A percentile compares a stretch with the other conserved stretches of the same genome.
These are phyloP conservation scores for Trichoderma oligosporum DNA, from an alignment of 2,329 filamentous ascomycete species.

Conservation along the genomic window DNA sequence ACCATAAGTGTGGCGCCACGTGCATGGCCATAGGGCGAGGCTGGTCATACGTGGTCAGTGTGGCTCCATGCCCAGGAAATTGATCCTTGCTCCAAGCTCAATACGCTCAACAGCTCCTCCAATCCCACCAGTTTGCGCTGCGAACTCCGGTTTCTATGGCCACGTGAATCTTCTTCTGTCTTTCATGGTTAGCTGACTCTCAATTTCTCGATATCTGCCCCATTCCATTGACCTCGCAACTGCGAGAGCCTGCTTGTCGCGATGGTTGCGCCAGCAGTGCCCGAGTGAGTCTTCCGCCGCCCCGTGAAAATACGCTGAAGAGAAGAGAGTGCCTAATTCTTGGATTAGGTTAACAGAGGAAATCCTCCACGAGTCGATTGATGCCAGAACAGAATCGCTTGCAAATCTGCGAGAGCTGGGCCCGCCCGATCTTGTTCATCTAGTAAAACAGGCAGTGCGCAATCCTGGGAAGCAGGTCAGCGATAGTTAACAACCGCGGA, in stretches of 20 bases:
- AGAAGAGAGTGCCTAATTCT: slow-evolving; percentile 24
- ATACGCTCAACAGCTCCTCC: slow-evolving; percentile 1
- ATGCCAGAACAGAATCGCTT: slow-evolving; percentile 86
- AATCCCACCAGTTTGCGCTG: slow-evolving; percentile 11
- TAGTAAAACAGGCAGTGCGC: slow-evolving; percentile 69
- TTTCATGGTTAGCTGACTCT: neutral
- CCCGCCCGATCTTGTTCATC: slow-evolving; percentile 90
- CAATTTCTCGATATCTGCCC: neutral
- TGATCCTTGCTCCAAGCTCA: slow-evolving; percentile 17
- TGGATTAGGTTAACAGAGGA: slow-evolving; percentile 80
- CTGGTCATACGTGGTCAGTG: slow-evolving; percentile 17
- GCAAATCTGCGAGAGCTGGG: slow-evolving; percentile 85
- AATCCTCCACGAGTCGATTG: slow-evolving; percentile 83
- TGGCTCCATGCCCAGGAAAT: neutral
- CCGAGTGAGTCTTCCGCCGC: slow-evolving; percentile 55
- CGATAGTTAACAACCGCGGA: neutral
- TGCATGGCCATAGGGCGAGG: slow-evolving; percentile 11
- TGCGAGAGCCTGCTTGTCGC: slow-evolving; percentile 24
- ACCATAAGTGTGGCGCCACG: slow-evolving; percentile 4
- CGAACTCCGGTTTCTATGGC: neutral
- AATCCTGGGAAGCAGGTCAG: slow-evolving; percentile 55
- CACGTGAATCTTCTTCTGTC: neutral
- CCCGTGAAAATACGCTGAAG: neutral
- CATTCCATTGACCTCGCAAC: slow-evolving; percentile 21
- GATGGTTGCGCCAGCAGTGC: slow-evolving; percentile 73